phyloP scores from a whole-genome alignment of 2,329 filamentous ascomycete genomes.

The Fusarium udum region DNA sequence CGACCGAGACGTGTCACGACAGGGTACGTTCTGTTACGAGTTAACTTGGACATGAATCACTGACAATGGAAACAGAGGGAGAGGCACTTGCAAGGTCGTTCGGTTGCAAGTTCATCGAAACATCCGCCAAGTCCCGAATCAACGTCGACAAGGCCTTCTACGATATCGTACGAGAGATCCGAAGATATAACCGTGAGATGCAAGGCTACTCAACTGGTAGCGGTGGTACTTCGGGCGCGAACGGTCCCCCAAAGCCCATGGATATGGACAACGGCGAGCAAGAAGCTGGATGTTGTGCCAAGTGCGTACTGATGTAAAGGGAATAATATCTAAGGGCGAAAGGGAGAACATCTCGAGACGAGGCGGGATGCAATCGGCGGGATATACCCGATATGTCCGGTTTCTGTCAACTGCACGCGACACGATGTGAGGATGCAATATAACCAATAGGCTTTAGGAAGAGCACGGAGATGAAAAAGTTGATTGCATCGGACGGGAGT shows the following conservation, averaged over 20 bases:
- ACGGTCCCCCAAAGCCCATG: constrained; percentile 75
- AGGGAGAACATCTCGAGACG: constrained; percentile 22
- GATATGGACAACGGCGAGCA: constrained; percentile 76
- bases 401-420: constrained; percentile 19
- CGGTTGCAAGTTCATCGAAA: constrained; percentile 98
- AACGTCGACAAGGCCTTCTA: constrained; percentile 99
- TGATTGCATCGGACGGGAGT: constrained; percentile 53
- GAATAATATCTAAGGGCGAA: constrained; percentile 13
- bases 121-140: constrained; percentile 96
- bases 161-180: constrained; percentile 97
- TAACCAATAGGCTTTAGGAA: constrained; percentile 27
- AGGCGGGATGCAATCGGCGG: constrained; percentile 16
- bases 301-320: constrained; percentile 86
- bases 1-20: constrained; percentile 89
- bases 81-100: constrained; percentile 86
- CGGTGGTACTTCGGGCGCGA: constrained; percentile 68
- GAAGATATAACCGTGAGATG: constrained; percentile 98
- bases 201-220: constrained; percentile 82
- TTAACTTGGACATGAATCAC: not conserved
- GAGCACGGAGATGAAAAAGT: constrained; percentile 37
- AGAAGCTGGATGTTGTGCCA: constrained; percentile 82
- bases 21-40: constrained; percentile 70
- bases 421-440: constrained; percentile 35
- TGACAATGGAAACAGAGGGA: constrained; percentile 72
- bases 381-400: constrained; percentile 14